phyloP scores from a whole-genome alignment of 768 basidiomycete genomes.

The Cubamyces lactineus region DNA sequence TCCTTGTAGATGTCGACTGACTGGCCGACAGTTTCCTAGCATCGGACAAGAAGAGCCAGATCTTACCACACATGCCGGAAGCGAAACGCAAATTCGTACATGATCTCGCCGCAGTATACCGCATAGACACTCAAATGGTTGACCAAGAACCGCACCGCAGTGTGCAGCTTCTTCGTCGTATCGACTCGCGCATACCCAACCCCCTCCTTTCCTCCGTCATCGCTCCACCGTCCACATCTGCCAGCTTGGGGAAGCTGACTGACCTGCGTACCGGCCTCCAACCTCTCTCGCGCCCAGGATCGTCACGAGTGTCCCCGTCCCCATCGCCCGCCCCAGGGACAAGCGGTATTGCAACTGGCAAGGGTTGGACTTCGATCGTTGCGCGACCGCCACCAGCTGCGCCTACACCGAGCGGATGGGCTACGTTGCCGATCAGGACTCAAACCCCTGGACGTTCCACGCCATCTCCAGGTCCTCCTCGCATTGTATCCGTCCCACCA shows the following conservation, averaged over 20 bases:
- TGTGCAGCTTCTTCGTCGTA: slow-evolving; percentile 77
- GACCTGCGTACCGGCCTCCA: slow-evolving; percentile 49
- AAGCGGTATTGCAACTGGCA: slow-evolving; percentile 18
- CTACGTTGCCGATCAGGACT: slow-evolving; percentile 6
- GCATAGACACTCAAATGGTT: slow-evolving; percentile 83
- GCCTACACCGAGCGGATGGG: slow-evolving; percentile 23
- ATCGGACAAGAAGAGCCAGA: slow-evolving; percentile 67
- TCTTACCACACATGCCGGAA: slow-evolving; percentile 80
- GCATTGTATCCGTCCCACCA: neutral
- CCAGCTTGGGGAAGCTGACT: slow-evolving; percentile 62
- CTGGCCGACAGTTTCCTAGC: slow-evolving; percentile 56
- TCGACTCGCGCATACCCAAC: slow-evolving; percentile 79
- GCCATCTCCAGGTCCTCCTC: slow-evolving; percentile 22
- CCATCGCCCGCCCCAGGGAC: slow-evolving; percentile 13
- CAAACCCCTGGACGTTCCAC: slow-evolving; percentile 15
- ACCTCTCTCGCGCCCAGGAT: slow-evolving; percentile 21
- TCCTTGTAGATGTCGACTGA: neutral
- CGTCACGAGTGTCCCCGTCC: slow-evolving; percentile 15
- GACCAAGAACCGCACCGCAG: slow-evolving; percentile 91
- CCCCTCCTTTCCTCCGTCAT: slow-evolving; percentile 64
- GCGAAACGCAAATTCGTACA: slow-evolving; percentile 84
- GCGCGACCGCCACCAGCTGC: slow-evolving; percentile 23
- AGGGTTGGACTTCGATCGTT: slow-evolving; percentile 41
- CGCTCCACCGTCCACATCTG: slow-evolving; percentile 28
- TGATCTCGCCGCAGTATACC: slow-evolving; percentile 75